Base-by-base conservation (phyloP, 1,284 basidiomycete genomes). In the Ceratobasidium sp. region DNA sequence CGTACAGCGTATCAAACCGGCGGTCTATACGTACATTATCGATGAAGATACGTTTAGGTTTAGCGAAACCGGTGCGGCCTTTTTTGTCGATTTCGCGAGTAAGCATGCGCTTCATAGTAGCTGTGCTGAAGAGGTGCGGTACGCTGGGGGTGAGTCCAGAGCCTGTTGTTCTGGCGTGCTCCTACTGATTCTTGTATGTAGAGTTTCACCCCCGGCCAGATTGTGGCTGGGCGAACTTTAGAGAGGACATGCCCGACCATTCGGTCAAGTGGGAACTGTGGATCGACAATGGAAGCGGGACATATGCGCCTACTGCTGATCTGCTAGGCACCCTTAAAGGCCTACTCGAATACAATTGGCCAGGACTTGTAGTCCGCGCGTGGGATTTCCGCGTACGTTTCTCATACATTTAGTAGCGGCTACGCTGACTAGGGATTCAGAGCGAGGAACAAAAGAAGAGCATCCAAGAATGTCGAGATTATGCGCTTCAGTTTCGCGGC, bases 51-150 rank as follows among this genome's bases (percentile, higher is more conserved):
- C 90, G 1, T 87, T 92, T 79, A 88, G 92, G 9, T 93, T 93
- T 83, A 92, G 91, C 51, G 92, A 93, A 82, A 93, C 92, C 1
- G 92, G 92, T 11, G 92, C 92, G 0, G 89, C 91, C 22, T 93
- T 93, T 84, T 92, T 93, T 82, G 91, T 93, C 77, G 91, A 93
- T 83, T 92, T 93, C 81, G 92, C 89, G 32, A 91, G 90, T n/a
- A 93, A 94, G 80, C 86, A 87, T 80, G 86, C 86, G 19, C 82
- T 86, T 19, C 78, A 79, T 59, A 66, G 66, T 22, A 74, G 75
- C 22, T 76, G 73, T 44, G 77, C 77, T 15, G 67, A 65, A 32
- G 34, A 74, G 46, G 77, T 70, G 17, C 51, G 68, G 22, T 70
- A 70, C 43, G 68, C 68, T 44, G 68, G 68, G 40, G 68, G 68